A percentile compares a stretch with the other conserved stretches of the same genome.
Conservation (phyloP, 2,329 filamentous ascomycete species). For the Diaporthe caulivora region DNA sequence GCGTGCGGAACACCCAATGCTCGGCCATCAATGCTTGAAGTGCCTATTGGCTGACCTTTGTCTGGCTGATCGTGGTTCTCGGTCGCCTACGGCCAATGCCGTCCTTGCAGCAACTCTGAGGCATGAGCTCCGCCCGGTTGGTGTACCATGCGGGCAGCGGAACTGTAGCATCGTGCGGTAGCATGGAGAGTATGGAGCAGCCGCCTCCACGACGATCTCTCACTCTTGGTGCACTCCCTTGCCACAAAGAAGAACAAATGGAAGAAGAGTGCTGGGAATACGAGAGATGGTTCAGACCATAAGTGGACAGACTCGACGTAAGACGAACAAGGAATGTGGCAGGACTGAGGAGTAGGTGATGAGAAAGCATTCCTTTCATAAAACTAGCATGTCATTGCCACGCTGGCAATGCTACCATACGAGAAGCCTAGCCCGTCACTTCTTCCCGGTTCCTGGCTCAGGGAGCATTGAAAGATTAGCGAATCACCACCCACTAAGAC, state of each 20-base stretch:
- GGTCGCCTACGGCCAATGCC: neutral
- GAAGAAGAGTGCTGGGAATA: neutral
- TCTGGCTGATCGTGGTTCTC: neutral
- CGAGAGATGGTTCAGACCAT: neutral
- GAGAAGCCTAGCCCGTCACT: too few relatives aligned
- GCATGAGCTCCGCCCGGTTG: neutral
- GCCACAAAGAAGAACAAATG: too few relatives aligned
- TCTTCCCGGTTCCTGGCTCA: neutral
- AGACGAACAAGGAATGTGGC: neutral
- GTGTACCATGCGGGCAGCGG: neutral
- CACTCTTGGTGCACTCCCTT: neutral
- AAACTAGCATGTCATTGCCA: neutral
- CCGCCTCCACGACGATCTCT: neutral
- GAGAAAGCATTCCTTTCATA: neutral
- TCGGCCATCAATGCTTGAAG: neutral
- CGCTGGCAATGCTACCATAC: constrained; percentile 4
- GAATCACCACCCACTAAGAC: neutral
- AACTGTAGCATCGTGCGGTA: neutral
- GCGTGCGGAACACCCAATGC: neutral
- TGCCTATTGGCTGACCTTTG: neutral
- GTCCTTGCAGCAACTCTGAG: constrained; percentile 3
- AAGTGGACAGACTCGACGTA: neutral
- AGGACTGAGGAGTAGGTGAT: neutral
- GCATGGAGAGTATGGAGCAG: neutral
- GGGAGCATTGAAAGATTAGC: neutral